Conservation (phyloP, 2,329 filamentous ascomycete species). For the Sporothrix phasma region DNA sequence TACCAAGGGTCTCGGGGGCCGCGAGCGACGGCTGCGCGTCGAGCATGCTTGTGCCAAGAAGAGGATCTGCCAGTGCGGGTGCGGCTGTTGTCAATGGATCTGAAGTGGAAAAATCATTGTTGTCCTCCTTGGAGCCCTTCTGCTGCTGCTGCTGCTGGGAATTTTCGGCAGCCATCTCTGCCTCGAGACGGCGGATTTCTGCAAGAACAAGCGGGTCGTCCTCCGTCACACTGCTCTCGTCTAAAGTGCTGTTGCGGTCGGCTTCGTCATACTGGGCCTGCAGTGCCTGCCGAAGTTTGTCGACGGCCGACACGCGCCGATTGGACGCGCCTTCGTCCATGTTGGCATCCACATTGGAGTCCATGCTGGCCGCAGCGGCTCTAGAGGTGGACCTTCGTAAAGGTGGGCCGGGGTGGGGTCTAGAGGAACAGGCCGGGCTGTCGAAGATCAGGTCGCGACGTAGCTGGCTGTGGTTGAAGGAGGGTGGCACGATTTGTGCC, state of each 20-base stretch:
- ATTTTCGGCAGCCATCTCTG: neutral
- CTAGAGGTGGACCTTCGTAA: neutral
- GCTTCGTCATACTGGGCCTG: neutral
- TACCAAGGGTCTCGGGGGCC: neutral
- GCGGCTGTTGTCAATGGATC: neutral
- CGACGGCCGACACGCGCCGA: neutral
- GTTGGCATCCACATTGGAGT: neutral
- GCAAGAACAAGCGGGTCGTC: neutral
- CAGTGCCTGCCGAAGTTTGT: neutral
- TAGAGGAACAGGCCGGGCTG: neutral
- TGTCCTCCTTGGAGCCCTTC: neutral
- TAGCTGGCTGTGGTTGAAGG: neutral
- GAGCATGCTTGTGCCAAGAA: neutral
- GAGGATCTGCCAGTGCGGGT: too few species aligned
- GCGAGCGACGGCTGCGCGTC: neutral
- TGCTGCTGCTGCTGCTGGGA: neutral
- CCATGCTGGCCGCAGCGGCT: neutral
- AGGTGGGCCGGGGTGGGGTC: neutral
- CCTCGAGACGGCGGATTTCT: neutral
- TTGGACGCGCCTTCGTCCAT: neutral
- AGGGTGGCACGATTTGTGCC: neutral
- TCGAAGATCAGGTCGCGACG: neutral
- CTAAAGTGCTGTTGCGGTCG: neutral
- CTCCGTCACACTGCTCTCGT: neutral
- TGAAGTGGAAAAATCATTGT: neutral